These are phyloP conservation scores for Trifolium subterraneum DNA, from an alignment of 306 rosid species.

Conservation along the genomic window DNA sequence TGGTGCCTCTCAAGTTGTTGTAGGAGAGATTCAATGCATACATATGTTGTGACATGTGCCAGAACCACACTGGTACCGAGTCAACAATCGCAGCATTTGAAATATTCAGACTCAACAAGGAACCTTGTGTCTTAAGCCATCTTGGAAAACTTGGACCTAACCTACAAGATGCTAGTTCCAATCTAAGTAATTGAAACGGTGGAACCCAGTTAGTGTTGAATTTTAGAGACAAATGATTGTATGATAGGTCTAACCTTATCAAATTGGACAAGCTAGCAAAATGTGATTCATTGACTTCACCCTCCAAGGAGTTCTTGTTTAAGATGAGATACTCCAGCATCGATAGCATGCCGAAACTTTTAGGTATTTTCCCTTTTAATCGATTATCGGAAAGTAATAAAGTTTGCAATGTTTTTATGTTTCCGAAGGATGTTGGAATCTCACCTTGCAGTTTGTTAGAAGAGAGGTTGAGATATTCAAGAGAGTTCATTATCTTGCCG, in stretches of 20 bases:
- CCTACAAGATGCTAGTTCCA: not conserved
- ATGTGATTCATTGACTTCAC: not conserved
- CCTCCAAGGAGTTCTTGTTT: not conserved
- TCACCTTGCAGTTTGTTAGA: not conserved
- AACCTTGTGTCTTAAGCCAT: slow-evolving; percentile 12
- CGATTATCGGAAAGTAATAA: not conserved
- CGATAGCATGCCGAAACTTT: not conserved
- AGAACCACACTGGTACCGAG: slow-evolving; percentile 8
- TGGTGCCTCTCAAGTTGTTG: slow-evolving; percentile 3
- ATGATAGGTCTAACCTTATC: not conserved
- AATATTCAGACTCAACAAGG: slow-evolving; percentile 8
- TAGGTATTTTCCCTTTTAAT: not conserved
- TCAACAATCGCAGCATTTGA: not conserved
- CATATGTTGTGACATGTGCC: not conserved
- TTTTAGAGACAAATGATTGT: not conserved
- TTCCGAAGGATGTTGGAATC: not conserved
- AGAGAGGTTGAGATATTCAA: not conserved
- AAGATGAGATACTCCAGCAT: not conserved
- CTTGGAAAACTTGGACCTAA: slow-evolving; percentile 10
- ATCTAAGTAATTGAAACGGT: not conserved
- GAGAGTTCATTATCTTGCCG: not conserved
- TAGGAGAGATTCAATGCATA: not conserved
- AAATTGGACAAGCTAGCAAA: slow-evolving; percentile 8
- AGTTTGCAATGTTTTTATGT: not conserved
- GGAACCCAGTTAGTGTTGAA: slow-evolving; percentile 1